phyloP scores from a whole-genome alignment of 1,284 basidiomycete species.

The Ustilago tritici region DNA sequence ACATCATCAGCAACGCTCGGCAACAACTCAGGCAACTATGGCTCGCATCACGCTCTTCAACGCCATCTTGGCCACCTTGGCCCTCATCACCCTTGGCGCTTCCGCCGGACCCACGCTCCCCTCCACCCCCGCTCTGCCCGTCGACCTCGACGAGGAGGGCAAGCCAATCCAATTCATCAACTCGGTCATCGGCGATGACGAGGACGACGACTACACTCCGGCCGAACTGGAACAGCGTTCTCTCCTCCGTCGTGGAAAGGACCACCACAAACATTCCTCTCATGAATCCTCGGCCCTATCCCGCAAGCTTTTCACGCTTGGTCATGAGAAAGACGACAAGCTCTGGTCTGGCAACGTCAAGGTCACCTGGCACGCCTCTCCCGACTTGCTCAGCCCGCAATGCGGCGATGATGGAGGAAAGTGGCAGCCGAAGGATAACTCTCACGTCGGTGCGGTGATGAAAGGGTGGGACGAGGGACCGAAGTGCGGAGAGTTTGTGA shows the following conservation, averaged over 20 bases:
- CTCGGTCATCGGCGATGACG: conserved; percentile 53
- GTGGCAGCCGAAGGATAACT: conserved; percentile 60
- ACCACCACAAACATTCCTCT: conserved; percentile 43
- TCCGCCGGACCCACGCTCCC: conserved; percentile 1
- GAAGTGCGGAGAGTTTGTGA: conserved; percentile 65
- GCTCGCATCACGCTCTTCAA: conserved; percentile 22
- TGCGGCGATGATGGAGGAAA: conserved; percentile 59
- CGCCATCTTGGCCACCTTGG: conserved; percentile 27
- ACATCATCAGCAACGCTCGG: background rate
- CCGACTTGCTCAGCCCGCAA: conserved; percentile 63
- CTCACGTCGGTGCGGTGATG: conserved; percentile 64
- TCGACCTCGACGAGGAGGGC: conserved; percentile 53
- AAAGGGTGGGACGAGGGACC: conserved; percentile 55
- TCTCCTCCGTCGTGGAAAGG: conserved; percentile 35
- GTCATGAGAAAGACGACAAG: conserved; percentile 26
- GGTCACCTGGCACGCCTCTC: conserved; percentile 65
- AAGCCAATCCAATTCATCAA: conserved; percentile 55
- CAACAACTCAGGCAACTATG: background rate
- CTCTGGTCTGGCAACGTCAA: conserved; percentile 41
- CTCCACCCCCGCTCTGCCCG: background rate
- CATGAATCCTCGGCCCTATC: conserved; percentile 6
- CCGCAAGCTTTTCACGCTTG: conserved; percentile 40
- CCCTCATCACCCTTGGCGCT: conserved; percentile 23
- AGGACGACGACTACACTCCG: conserved; percentile 51
- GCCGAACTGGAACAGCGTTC: conserved; percentile 44